These are phyloP conservation scores for Xylaria scruposa DNA, from an alignment of 495 filamentous ascomycete genomes.

Conservation along the genomic window DNA sequence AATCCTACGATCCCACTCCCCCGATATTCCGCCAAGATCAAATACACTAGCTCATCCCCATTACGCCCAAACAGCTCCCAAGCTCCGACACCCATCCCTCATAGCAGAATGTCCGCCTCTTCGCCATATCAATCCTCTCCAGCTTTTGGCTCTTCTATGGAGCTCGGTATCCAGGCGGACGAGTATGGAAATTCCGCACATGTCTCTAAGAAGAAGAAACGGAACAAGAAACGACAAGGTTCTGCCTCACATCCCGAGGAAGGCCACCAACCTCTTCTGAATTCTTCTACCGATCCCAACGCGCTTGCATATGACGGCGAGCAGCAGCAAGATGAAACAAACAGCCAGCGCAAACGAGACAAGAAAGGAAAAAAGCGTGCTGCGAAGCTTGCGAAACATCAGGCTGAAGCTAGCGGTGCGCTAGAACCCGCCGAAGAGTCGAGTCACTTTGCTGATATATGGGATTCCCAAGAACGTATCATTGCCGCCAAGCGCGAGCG, in stretches of 20 bases:
- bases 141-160: neutral
- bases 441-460: conserved; percentile 9
- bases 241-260: conserved; percentile 26
- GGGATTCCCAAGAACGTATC: conserved; percentile 18
- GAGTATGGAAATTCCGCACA: neutral
- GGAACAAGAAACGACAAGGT: conserved; percentile 34
- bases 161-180: neutral
- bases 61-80: neutral
- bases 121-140: neutral
- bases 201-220: conserved; percentile 33
- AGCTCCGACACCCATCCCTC: neutral
- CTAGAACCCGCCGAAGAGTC: neutral
- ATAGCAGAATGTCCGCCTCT: conserved; percentile 9
- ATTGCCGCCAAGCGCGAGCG: conserved; percentile 4
- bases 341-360: conserved; percentile 5
- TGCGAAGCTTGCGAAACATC: conserved; percentile 33
- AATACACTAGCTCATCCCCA: conserved; percentile 19
- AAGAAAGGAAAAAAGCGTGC: conserved; percentile 16
- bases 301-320: neutral
- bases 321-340: neutral
- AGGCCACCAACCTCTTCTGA: neutral
- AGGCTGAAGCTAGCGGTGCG: conserved; percentile 33
- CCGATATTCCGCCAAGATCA: neutral
- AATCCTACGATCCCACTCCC: neutral
- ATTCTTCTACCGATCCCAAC: neutral